A percentile compares a stretch with the other conserved stretches of the same genome.
phyloP scores from a whole-genome alignment of 371 early-diverging fungal genomes.

The Mortierella polycephala region DNA sequence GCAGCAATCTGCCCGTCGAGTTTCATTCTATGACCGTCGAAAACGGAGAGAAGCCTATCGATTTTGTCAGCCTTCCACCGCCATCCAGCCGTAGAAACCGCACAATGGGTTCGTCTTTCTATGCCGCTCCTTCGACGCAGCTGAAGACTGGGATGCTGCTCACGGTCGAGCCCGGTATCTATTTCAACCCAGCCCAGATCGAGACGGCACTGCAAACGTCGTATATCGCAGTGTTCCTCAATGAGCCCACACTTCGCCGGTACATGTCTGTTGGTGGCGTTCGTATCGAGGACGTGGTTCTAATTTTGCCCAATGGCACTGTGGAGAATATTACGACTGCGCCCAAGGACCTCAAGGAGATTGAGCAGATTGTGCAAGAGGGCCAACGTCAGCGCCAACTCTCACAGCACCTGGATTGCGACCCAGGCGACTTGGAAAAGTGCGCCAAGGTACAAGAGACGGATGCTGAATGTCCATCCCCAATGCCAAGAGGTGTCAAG shows the following conservation, averaged over 20 bases:
- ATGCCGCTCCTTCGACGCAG: slow-evolving; percentile 74
- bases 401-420: slow-evolving; percentile 5
- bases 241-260: slow-evolving; percentile 69
- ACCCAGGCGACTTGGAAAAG: neutral
- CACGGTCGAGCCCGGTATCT: slow-evolving; percentile 94
- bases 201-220: slow-evolving; percentile 57
- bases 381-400: slow-evolving; percentile 20
- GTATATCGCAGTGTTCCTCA: slow-evolving; percentile 65
- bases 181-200: slow-evolving; percentile 68
- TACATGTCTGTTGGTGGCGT: slow-evolving; percentile 91
- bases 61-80: slow-evolving; percentile 16
- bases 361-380: slow-evolving; percentile 60
- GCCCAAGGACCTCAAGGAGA: slow-evolving; percentile 72
- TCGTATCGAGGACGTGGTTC: slow-evolving; percentile 91
- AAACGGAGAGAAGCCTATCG: too few relatives aligned
- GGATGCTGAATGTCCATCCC: neutral
- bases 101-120: slow-evolving; percentile 66
- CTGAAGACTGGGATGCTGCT: slow-evolving; percentile 86
- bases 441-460: slow-evolving; percentile 1
- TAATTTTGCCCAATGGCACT: slow-evolving; percentile 70
- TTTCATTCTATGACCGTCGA: slow-evolving; percentile 9
- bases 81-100: slow-evolving; percentile 39
- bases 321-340: slow-evolving; percentile 77
- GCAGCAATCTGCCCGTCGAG: slow-evolving; percentile 9
- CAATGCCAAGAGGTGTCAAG: slow-evolving; percentile 14